Conservation (phyloP, 2,329 filamentous ascomycete genomes). For the Thelonectria blattea region DNA sequence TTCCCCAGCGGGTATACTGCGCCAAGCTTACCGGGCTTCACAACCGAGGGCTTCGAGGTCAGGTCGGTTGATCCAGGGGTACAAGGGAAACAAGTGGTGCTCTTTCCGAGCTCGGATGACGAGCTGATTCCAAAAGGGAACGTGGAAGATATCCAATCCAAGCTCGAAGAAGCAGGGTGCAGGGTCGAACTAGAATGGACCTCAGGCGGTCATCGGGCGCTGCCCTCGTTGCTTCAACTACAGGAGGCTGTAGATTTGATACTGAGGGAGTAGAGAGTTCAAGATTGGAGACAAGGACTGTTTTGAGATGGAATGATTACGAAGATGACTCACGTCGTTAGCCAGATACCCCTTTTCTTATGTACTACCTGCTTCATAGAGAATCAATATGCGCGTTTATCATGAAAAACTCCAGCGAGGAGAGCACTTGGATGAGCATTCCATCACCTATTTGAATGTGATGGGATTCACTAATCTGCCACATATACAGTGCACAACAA, state of each 20-base stretch:
- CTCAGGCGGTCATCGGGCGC: constrained; percentile 9
- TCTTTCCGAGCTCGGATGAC: constrained; percentile 4
- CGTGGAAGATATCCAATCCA: not conserved
- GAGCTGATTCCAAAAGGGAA: constrained; percentile 1
- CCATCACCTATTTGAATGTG: no score
- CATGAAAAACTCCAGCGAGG: no score
- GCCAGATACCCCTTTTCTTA: not conserved
- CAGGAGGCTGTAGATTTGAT: not conserved
- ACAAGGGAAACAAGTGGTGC: not conserved
- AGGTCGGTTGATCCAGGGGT: not conserved
- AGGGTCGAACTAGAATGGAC: not conserved
- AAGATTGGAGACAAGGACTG: not conserved
- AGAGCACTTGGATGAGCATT: no score
- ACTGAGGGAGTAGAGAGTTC: not conserved
- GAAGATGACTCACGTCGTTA: not conserved
- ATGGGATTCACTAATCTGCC: no score
- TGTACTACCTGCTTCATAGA: not conserved
- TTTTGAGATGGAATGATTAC: not conserved
- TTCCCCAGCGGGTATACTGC: constrained; percentile 2
- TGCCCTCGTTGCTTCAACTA: not conserved
- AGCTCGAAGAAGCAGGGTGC: not conserved
- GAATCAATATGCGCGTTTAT: no score
- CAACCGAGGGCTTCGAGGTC: constrained; percentile 6
- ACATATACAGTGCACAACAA: no score
- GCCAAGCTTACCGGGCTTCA: not conserved